Base-by-base conservation (phyloP, 768 basidiomycete species). In the Coprinopsis cinerea region DNA sequence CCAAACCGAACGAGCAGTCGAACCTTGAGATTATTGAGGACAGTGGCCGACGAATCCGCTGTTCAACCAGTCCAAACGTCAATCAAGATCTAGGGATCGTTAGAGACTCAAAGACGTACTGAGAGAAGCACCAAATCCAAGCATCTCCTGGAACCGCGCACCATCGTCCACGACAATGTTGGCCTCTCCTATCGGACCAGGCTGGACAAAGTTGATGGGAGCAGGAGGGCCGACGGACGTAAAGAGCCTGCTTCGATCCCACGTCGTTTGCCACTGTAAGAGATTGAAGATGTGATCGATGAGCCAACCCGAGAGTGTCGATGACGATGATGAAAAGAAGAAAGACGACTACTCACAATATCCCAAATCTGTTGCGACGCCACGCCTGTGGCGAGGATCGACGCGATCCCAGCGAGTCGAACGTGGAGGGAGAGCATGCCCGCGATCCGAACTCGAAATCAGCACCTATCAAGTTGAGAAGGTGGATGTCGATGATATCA, bases 11-110 rank as follows among this genome's bases (percentile, higher is more conserved):
- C 30, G 30, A 32, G 15, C 30, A 9, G 30, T 7, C 25, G 4
- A 40, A 81, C 88, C 77, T 89, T 89, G 51, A 89, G 65, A 49
- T 79, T 78, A 56, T 68, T 79, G 18, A 88, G 64, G 22, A 75
- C 64, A 20, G 73, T 64, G 0, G 85, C 85, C 9, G 85, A 81
- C 2, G 85, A 86, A 59, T 90, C 87, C 24, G 86, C 86, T 88
- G 53, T 6, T 42, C 23, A 32, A 5, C 28, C 3, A 13, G 14
- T 20, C 37, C 36, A 39, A 18, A 30, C 14, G 7, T 28, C 51
- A 20, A 17, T 22, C 27, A 17, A 23, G 22, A 34, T 22, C 10
- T 17, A 46, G 20, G n/a, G n/a, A n/a, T n/a, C n/a, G 23, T n/a
- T 34, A 25, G 18, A 34, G n/a, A 9, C 11, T 3, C 34, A 50